A percentile compares a stretch with the other conserved stretches of the same genome.
Evolutionary conservation across 306 rosid genomes (phyloP).

Genomic region (Betula pendula): DNA sequence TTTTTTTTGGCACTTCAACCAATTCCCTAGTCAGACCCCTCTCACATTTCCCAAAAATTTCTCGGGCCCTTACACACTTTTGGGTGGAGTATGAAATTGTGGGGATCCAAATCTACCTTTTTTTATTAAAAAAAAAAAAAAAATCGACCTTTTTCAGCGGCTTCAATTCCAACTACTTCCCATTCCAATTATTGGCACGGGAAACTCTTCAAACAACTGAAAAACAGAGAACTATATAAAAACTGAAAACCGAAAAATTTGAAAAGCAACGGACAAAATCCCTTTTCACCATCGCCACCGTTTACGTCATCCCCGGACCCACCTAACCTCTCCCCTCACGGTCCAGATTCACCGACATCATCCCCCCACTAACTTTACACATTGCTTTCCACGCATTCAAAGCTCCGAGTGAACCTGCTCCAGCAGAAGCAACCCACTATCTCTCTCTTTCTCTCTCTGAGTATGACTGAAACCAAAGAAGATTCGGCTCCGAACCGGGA

Average conservation of each 20-base stretch:
- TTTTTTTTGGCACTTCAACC: no score
- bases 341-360: neutral
- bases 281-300: neutral
- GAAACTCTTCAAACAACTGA: neutral
- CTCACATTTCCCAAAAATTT: no score
- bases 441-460: neutral
- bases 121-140: no score
- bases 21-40: no score
- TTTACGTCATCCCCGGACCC: neutral
- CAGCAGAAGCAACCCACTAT: neutral
- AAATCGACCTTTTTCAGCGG: no score
- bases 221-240: no score
- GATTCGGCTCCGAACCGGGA: slow-evolving; percentile 33
- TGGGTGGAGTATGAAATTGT: no score
- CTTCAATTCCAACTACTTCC: neutral
- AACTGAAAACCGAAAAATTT: neutral
- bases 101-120: no score
- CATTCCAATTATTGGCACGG: neutral
- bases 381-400: neutral
- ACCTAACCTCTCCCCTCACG: neutral
- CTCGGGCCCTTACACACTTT: no score
- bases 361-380: neutral
- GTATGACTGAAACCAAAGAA: slow-evolving; percentile 35
- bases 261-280: neutral
- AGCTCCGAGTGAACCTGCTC: neutral